Conservation (phyloP, 768 basidiomycete species). For the Arthromyces matolae region DNA sequence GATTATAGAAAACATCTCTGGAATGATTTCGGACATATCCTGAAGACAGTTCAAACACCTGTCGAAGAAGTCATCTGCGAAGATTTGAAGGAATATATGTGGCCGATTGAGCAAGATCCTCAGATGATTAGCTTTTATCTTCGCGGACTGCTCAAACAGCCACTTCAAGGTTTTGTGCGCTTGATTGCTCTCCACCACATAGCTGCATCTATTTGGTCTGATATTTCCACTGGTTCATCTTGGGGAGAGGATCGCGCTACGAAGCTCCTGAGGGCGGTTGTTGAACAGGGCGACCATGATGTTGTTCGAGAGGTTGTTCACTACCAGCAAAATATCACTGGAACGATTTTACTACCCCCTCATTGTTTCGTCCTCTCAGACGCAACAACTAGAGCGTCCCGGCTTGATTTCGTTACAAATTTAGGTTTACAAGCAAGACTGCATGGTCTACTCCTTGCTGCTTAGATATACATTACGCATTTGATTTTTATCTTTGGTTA, state of each 20-base stretch:
- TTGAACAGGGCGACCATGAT: conserved; percentile 44
- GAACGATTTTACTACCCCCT: conserved; percentile 12
- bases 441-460: conserved; percentile 8
- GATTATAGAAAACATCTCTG: conserved; percentile 87
- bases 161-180: conserved; percentile 54
- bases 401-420: conserved; percentile 8
- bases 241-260: conserved; percentile 33
- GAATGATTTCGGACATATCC: conserved; percentile 69
- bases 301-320: conserved; percentile 49
- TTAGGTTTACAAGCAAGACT: conserved; percentile 16
- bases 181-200: conserved; percentile 77
- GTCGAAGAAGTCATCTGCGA: conserved; percentile 49
- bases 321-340: conserved; percentile 38
- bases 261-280: conserved; percentile 50
- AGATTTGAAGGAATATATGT: conserved; percentile 60
- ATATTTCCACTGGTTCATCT: conserved; percentile 34
- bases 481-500: too few species aligned
- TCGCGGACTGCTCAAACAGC: conserved; percentile 45
- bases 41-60: conserved; percentile 55
- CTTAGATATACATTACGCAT: conserved; percentile 6
- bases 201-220: conserved; percentile 71
- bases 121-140: conserved; percentile 65
- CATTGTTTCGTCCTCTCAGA: conserved; percentile 9
- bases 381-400: conserved; percentile 1
- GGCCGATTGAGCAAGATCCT: conserved; percentile 62